Conservation (phyloP, 805 yeast species). For the Zygotorulaspora danielsina region DNA sequence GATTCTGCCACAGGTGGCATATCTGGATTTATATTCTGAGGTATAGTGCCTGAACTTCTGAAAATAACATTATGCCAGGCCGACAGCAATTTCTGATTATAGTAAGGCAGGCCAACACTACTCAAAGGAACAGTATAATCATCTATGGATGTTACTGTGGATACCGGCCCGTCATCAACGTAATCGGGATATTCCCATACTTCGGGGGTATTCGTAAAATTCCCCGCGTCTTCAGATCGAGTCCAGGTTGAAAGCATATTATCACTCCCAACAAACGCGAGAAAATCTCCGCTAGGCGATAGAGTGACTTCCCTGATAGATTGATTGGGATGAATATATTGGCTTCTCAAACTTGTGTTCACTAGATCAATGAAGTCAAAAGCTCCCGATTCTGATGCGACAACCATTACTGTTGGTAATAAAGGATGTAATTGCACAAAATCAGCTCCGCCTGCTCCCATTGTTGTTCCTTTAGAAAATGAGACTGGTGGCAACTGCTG, state of each 20-base stretch:
- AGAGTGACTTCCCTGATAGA: slow-evolving; percentile 33
- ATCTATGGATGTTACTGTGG: slow-evolving; percentile 37
- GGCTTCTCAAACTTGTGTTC: slow-evolving; percentile 54
- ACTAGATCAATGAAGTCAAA: slow-evolving; percentile 79
- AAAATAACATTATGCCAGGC: slow-evolving; percentile 71
- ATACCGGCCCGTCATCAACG: slow-evolving; percentile 34
- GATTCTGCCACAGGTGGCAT: slow-evolving; percentile 14
- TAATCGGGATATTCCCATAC: slow-evolving; percentile 53
- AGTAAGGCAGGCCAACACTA: slow-evolving; percentile 81
- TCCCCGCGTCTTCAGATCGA: slow-evolving; percentile 19
- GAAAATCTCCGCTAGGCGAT: slow-evolving; percentile 64
- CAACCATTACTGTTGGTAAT: slow-evolving; percentile 67
- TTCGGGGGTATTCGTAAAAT: slow-evolving; percentile 38
- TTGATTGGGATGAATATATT: slow-evolving; percentile 36
- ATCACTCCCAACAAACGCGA: slow-evolving; percentile 63
- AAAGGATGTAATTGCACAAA: slow-evolving; percentile 84
- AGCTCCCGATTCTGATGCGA: slow-evolving; percentile 74
- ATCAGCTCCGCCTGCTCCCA: slow-evolving; percentile 71
- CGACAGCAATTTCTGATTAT: slow-evolving; percentile 69
- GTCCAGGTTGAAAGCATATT: slow-evolving; percentile 43
- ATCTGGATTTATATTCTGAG: slow-evolving; percentile 49
- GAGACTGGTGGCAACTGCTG: slow-evolving; percentile 73
- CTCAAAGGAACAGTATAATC: slow-evolving; percentile 55
- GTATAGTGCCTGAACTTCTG: slow-evolving; percentile 57
- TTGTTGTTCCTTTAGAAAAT: slow-evolving; percentile 50